These are phyloP conservation scores for Saitozyma sp. DNA, from an alignment of 768 basidiomycete genomes.

Conservation along the genomic window DNA sequence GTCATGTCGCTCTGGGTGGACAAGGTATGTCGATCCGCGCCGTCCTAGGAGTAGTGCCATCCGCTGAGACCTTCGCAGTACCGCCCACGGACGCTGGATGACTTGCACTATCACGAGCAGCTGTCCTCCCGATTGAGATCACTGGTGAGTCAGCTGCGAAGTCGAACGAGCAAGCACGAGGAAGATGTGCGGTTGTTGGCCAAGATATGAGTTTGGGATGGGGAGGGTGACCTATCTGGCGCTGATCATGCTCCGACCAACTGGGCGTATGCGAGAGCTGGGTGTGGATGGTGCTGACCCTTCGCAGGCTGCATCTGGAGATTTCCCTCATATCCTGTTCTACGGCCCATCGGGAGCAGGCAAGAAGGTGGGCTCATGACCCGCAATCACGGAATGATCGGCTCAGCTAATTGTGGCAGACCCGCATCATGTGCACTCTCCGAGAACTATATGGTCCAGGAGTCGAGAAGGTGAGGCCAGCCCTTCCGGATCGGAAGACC, in stretches of 20 bases:
- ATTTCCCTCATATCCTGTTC: constrained; percentile 97
- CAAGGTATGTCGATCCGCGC: constrained; percentile 54
- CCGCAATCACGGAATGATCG: background rate
- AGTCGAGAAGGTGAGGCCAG: constrained; percentile 75
- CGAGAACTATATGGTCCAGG: constrained; percentile 86
- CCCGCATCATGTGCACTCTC: constrained; percentile 84
- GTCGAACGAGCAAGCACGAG: background rate
- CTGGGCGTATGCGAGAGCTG: too few relatives aligned
- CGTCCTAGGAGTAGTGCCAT: background rate
- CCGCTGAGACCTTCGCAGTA: constrained; percentile 58
- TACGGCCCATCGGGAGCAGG: constrained; percentile 97
- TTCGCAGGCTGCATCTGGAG: constrained; percentile 74
- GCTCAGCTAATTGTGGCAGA: constrained; percentile 53
- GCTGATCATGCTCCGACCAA: too few relatives aligned
- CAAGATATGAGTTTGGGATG: too few relatives aligned
- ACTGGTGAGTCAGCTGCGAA: constrained; percentile 58
- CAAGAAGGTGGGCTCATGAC: constrained; percentile 64
- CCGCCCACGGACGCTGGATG: constrained; percentile 78
- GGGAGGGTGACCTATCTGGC: too few relatives aligned
- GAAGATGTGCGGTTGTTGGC: too few relatives aligned
- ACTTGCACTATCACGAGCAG: constrained; percentile 80
- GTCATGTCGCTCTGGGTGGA: constrained; percentile 61
- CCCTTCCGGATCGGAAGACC: background rate
- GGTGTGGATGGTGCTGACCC: constrained; percentile 6
- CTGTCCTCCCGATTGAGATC: constrained; percentile 78